Evolutionary conservation across 2,329 filamentous ascomycete genomes (phyloP).

Genomic region (Fusarium sublunatum): DNA sequence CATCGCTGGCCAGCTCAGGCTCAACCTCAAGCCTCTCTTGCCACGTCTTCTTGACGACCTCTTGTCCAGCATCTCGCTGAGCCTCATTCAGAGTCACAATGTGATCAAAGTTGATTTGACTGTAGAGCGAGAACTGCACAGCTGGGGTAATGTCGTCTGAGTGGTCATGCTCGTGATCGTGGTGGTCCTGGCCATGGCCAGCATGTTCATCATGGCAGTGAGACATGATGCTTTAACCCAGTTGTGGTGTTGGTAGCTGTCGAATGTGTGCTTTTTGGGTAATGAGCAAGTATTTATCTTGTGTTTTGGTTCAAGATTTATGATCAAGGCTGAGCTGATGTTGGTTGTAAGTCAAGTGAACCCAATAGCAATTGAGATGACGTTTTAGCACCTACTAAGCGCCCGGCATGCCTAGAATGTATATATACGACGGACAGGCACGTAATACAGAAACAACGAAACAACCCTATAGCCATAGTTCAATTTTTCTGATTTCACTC

Average conservation of each 20-base stretch:
- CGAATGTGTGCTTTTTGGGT: background rate
- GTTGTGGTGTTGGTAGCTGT: background rate
- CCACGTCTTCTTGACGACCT: conserved; percentile 92
- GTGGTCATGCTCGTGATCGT: conserved; percentile 80
- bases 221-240: conserved; percentile 48
- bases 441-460: background rate
- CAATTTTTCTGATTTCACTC: background rate
- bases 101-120: conserved; percentile 88
- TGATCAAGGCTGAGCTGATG: conserved; percentile 20
- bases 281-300: background rate
- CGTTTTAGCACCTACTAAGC: conserved; percentile 34
- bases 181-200: conserved; percentile 65
- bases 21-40: conserved; percentile 75
- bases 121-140: conserved; percentile 89
- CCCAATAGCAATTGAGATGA: conserved; percentile 28
- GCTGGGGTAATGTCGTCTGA: conserved; percentile 92
- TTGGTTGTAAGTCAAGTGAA: conserved; percentile 35
- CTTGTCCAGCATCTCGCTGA: conserved; percentile 72
- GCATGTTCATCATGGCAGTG: conserved; percentile 65
- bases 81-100: conserved; percentile 89
- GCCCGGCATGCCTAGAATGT: conserved; percentile 18
- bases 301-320: background rate
- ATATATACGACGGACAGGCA: conserved; percentile 1
- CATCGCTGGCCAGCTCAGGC: conserved; percentile 85
- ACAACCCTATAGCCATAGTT: background rate